Conservation (phyloP, 2,329 filamentous ascomycete genomes). For the Aspergillus amoenus region DNA sequence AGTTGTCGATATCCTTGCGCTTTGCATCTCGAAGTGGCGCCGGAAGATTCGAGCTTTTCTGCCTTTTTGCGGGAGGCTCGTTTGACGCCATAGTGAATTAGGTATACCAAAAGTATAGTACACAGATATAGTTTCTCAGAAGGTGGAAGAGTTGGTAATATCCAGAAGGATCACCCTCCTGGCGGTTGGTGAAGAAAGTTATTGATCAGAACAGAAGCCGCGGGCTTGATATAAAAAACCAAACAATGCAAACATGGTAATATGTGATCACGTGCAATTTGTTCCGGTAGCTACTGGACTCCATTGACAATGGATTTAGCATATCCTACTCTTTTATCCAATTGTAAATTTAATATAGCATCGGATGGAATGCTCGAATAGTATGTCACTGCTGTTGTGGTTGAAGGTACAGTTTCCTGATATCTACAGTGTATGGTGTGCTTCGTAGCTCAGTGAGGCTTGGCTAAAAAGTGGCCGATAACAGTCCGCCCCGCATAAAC, state of each 20-base stretch:
- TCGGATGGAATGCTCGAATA: background rate
- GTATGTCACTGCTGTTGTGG: background rate
- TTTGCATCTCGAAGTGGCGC: conserved; percentile 51
- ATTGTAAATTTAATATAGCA: background rate
- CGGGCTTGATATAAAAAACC: conserved; percentile 11
- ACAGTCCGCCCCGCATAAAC: conserved; percentile 32
- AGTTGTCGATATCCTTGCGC: conserved; percentile 92
- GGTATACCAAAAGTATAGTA: background rate
- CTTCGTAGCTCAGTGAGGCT: background rate
- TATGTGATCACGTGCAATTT: conserved; percentile 25
- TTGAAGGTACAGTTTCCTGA: background rate
- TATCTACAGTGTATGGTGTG: too few relatives aligned
- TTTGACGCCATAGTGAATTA: conserved; percentile 32
- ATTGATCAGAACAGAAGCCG: background rate
- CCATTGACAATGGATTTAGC: background rate
- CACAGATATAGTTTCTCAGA: background rate
- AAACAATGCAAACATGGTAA: conserved; percentile 31
- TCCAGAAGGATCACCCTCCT: conserved; percentile 7
- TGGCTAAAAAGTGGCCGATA: conserved; percentile 15
- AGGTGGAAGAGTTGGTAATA: background rate
- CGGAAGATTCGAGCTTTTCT: conserved; percentile 38
- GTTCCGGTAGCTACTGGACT: background rate
- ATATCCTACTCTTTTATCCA: background rate
- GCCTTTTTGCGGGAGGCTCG: conserved; percentile 41
- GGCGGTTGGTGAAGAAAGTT: conserved; percentile 10